phyloP scores from a whole-genome alignment of 139 green algal species.

The Astrephomene gubernaculifera region DNA sequence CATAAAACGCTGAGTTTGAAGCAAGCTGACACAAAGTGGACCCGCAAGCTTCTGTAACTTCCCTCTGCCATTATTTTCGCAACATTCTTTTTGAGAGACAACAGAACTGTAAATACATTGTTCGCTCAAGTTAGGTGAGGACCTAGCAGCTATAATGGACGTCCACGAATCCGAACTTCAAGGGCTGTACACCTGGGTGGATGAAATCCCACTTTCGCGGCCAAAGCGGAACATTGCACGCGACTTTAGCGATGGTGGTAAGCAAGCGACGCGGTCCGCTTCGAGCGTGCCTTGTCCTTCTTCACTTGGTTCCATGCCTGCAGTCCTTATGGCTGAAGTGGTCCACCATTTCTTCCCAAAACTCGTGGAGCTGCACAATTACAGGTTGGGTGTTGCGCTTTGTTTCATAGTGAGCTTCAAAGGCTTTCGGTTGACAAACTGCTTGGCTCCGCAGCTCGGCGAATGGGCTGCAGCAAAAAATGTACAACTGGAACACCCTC shows the following conservation, averaged over 20 bases:
- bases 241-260: conserved; percentile 95
- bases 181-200: conserved; percentile 90
- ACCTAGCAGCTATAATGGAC: no score
- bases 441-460: conserved; percentile 69
- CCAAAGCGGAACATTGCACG: conserved; percentile 91
- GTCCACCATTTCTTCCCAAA: conserved; percentile 87
- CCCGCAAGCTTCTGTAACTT: no score
- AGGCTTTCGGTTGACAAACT: no score
- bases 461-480: conserved; percentile 87
- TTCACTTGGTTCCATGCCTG: no score
- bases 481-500: conserved; percentile 97
- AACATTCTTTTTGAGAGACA: no score
- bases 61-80: no score
- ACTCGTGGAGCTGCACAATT: conserved; percentile 96
- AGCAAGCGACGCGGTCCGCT: no score
- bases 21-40: no score
- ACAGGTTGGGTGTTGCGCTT: conserved; percentile 73
- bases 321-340: conserved; percentile 93
- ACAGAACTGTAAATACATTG: no score
- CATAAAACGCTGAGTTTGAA: no score
- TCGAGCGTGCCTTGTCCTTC: no score
- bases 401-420: neutral
- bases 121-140: no score
- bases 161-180: conserved; percentile 85
- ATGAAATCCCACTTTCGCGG: conserved; percentile 90